Percentiles rank a stretch among this genome's conserved stretches.
phyloP scores from a whole-genome alignment of 495 filamentous ascomycete genomes.

The Penicillium mononematosum region DNA sequence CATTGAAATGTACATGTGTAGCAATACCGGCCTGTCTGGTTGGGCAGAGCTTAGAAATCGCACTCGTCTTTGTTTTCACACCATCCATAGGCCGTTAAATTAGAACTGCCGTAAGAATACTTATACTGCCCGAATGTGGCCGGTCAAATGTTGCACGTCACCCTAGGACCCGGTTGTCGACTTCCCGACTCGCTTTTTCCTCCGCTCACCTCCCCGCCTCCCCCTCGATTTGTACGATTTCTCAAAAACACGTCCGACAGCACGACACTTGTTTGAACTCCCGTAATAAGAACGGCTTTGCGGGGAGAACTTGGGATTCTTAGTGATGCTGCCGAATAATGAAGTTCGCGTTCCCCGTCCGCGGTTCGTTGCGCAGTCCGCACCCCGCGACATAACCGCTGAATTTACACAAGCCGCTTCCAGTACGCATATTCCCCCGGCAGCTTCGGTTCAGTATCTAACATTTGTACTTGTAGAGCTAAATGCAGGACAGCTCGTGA shows the following conservation, averaged over 20 bases:
- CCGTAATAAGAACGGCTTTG: slow-evolving; percentile 26
- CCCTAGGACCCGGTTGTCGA: slow-evolving; percentile 14
- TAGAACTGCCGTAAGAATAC: slow-evolving; percentile 7
- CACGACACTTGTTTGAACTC: neutral
- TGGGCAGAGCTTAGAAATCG: slow-evolving; percentile 33
- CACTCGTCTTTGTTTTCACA: slow-evolving; percentile 21
- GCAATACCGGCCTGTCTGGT: slow-evolving; percentile 37
- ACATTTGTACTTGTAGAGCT: slow-evolving; percentile 54
- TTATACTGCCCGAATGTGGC: slow-evolving; percentile 4
- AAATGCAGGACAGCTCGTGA: slow-evolving; percentile 76
- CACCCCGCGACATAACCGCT: slow-evolving; percentile 71
- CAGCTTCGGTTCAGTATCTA: slow-evolving; percentile 8
- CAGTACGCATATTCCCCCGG: slow-evolving; percentile 48
- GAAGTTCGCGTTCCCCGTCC: slow-evolving; percentile 35
- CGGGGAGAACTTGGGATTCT: slow-evolving; percentile 25
- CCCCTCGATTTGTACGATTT: slow-evolving; percentile 20
- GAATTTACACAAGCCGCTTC: slow-evolving; percentile 69
- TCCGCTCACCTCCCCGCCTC: slow-evolving; percentile 19
- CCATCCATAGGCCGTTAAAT: slow-evolving; percentile 7
- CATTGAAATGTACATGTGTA: slow-evolving; percentile 46
- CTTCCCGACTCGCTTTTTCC: slow-evolving; percentile 31
- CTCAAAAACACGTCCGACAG: slow-evolving; percentile 9
- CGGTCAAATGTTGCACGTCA: slow-evolving; percentile 26
- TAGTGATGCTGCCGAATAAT: slow-evolving; percentile 42
- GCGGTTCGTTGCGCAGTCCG: slow-evolving; percentile 42